Evolutionary conservation across 179 eudicot species (phyloP), one percentile per base, ranked within the genome.

Genomic region (Spinacia oleracea): DNA sequence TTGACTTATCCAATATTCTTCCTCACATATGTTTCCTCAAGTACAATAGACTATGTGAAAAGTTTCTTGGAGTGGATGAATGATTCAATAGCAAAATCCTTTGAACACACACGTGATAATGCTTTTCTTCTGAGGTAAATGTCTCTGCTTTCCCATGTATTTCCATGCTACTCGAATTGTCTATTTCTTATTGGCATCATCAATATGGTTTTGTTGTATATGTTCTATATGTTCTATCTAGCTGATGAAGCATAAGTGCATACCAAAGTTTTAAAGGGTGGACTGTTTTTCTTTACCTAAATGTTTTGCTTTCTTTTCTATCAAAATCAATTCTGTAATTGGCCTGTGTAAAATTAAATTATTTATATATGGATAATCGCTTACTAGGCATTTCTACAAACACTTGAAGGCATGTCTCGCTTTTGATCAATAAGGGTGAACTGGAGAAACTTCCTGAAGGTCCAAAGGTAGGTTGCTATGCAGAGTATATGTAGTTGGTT

Each of bases 11-110:
- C 99, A 67, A 89, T 96, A 87, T 96, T 84, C 90, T 96, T 93
- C 72, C 92, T 96, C 81, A 90, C 97, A 34, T 84, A 93, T 82
- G 93, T 93, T 65, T 78, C 99, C 60, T 91, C 99, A 67, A 93
- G 99, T 84, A 96, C 98, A 50, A 85, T 96, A 79, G 98, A 96
- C 51, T 96, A 90, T 81, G 98, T 86, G 67, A 96, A 96, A 89
- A 93, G 97, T 85, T 96, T 96, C 70, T 92, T 96, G 76, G 99
- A 96, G 78, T 95, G 93, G 95, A 95, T 95, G 98, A 95, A 94
- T 81, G 98, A 95, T 75, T 86, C 97, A 79, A 89, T 95, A 78
- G 98, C 97, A 29, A 95, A 95, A 84, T 93, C 98, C 60, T 95
- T 95, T 83, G 98, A 95, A 82, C 91, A 92, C 83, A 89, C 93